Evolutionary conservation across 176 grass and related monocot genomes (phyloP), one percentile per base, ranked within the genome.

Genomic region (Musa schizocarpa): DNA sequence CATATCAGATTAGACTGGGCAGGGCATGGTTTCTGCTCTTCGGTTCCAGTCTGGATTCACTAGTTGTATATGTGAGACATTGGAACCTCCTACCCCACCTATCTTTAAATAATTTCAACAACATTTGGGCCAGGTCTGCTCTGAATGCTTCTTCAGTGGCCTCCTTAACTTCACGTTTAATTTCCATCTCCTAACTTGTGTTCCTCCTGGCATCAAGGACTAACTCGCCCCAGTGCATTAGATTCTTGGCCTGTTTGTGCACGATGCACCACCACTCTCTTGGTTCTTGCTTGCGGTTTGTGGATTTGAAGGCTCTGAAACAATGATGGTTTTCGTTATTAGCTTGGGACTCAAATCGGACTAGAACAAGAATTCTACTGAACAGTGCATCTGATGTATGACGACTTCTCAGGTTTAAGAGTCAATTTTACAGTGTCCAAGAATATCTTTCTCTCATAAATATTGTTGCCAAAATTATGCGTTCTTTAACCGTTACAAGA

Each of bases 51-150:
- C 66, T 69, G 66, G 27, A 69, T 16, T 49, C 3, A 11, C 34
- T 49, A 69, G 49, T 69, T 69, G 66, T 12, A 25, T 69, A 29
- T n/a, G 29, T 22, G 34, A 50, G 13, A 49, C 66, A 69, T 19
- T 50, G 11, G 49, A 27, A 50, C 66, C 34, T 50, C 66, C 43
- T 49, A 17, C 13, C 66, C 66, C 66, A 69, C 66, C 14, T 8
- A 50, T 5, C 34, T 69, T 69, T 69, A 69, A 69, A 49, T 16
- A 29, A 69, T 14, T 69, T 50, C 66, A 69, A 69, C 66, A 6
- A 69, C 66, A 13, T 49, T 19, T n/a, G 27, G 27, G 27, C 13
- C 66, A 69, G 49, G 11, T n/a, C 26, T 50, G 13, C 66, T 69
- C 61, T 49, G 29, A 17, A 3, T 69, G 66, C 13, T 43, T 43